These are phyloP conservation scores for Sugiyamaella sp. DNA, from an alignment of 1,139 yeast genomes.

Conservation along the genomic window DNA sequence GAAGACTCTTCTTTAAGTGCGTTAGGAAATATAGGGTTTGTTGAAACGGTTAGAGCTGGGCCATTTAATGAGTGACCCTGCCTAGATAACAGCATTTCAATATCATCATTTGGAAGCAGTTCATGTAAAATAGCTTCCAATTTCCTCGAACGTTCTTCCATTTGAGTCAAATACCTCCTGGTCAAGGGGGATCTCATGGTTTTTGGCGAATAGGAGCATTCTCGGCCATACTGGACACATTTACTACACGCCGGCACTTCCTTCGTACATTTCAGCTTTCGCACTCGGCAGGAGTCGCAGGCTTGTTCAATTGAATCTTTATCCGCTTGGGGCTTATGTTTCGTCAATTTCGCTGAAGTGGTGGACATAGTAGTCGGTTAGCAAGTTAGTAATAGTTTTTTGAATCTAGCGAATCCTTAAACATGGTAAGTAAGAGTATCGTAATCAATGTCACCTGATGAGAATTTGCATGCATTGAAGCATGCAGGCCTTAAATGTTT, in stretches of 20 bases:
- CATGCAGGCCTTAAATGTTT: too few relatives aligned
- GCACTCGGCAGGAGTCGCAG: slow-evolving; percentile 54
- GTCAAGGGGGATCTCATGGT: slow-evolving; percentile 80
- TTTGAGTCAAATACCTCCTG: slow-evolving; percentile 66
- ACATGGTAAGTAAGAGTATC: too few relatives aligned
- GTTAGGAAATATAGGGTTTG: not conserved
- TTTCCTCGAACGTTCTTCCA: slow-evolving; percentile 63
- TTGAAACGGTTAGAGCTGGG: not conserved
- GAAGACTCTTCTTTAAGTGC: not conserved
- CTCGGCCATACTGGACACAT: slow-evolving; percentile 72
- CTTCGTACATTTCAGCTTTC: slow-evolving; percentile 61
- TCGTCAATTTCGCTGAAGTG: not conserved
- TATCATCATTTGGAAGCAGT: slow-evolving; percentile 48
- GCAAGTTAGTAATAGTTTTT: too few relatives aligned
- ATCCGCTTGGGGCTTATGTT: not conserved
- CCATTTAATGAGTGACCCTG: not conserved
- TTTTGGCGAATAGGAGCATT: slow-evolving; percentile 76
- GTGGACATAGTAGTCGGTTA: slow-evolving; percentile 7
- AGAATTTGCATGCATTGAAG: too few relatives aligned
- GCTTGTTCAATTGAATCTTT: slow-evolving; percentile 14
- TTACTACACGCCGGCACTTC: slow-evolving; percentile 77
- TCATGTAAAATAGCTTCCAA: slow-evolving; percentile 57
- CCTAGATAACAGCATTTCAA: slow-evolving; percentile 44
- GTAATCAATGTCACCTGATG: too few relatives aligned
- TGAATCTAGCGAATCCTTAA: not conserved